Conservation (phyloP, 805 yeast genomes). For the Saccharomycopsis babjevae region DNA sequence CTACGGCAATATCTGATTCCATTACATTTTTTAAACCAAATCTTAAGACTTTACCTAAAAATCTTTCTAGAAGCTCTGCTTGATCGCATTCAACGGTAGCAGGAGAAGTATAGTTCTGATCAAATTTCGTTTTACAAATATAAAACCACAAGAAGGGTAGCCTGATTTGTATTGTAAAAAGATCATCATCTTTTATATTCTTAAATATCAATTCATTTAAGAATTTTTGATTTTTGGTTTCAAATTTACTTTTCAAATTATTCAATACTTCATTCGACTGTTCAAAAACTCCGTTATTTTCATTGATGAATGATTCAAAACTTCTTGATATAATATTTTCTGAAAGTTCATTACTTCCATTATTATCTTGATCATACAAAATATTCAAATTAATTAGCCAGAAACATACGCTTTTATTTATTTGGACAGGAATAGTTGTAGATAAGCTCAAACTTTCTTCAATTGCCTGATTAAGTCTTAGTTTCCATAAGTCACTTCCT, state of each 20-base stretch:
- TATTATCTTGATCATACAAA: not conserved
- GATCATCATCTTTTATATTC: not conserved
- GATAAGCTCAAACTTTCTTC: not conserved
- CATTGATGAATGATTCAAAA: not conserved
- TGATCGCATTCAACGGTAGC: not conserved
- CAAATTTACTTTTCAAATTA: not conserved
- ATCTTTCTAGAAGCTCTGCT: not conserved
- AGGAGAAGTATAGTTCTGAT: not conserved
- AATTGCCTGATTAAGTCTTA: conserved; percentile 12
- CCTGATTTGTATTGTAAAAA: conserved; percentile 19
- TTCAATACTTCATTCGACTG: not conserved
- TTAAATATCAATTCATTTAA: not conserved
- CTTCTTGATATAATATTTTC: not conserved
- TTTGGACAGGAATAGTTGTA: conserved; percentile 23
- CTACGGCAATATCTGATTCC: not conserved
- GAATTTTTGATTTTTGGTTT: not conserved
- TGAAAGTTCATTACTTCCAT: not conserved
- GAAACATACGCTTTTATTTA: not conserved
- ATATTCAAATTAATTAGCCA: not conserved
- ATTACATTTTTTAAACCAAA: not conserved
- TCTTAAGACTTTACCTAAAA: not conserved
- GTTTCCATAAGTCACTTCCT: conserved; percentile 11
- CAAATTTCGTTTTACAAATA: not conserved
- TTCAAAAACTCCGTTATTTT: not conserved
- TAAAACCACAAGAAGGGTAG: conserved; percentile 18